Evolutionary conservation across 805 yeast genomes (phyloP), one percentile per base, ranked within the genome.

Genomic region (Blastobotrys parvus): DNA sequence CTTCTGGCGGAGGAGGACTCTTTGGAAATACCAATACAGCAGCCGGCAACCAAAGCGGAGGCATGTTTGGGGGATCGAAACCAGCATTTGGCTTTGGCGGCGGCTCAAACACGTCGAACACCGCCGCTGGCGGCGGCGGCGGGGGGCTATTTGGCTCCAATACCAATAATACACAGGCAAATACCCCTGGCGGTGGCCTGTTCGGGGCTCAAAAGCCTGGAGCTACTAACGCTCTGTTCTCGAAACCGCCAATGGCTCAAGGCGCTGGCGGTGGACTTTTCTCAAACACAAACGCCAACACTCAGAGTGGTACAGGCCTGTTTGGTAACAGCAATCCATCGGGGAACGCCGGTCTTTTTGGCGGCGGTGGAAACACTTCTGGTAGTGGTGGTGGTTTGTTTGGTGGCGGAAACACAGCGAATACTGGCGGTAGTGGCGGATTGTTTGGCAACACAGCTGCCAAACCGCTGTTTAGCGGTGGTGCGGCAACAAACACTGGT

Each of bases 31-130:
- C 35, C 7, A 25, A 42, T 27, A 44, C 46, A 11, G 18, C 38
- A n/a, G n/a, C n/a, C n/a, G n/a, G n/a, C 6, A 15, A 35, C 7
- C 35, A 31, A 31, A 31, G 51, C 19, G 61, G 63, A 3, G 62
- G 64, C 20, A 49, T 58, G 34, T 64, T 64, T 49, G 68, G 67
- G n/a, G 49, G 44, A 10, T 25, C 29, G 10, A 25, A 25, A 7
- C 29, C 29, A 8, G 29, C 29, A 8, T 25, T 25, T 25, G 29
- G 29, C 29, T 11, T 8, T 8, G 7, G 10, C 7, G 11, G 11
- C 29, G 11, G 29, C 29, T 11, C 7, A 25, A 11, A 11, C 11
- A 7, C 11, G 29, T 25, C 11, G 7, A 25, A 25, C 29, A 25
- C 7, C 11, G 29, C 29, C 11, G 11, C 7, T 25, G 11, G 10